Evolutionary conservation across 768 basidiomycete species (phyloP), one percentile per base, ranked within the genome.

Genomic region (Tulasnella sp.): DNA sequence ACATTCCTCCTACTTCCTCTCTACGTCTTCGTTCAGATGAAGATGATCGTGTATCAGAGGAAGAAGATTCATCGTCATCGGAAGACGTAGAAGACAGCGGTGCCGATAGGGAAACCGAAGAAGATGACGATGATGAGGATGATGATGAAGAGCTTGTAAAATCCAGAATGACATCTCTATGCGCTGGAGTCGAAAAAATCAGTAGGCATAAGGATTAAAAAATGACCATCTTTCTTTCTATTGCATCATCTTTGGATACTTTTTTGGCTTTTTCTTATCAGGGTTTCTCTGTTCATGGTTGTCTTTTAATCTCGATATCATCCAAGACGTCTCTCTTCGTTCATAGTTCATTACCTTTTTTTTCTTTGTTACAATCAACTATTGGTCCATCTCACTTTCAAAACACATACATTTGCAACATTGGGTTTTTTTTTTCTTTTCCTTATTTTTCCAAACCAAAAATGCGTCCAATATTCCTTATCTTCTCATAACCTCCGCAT

Each of bases 151-250:
- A 56, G 2, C 53, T 54, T 27, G 53, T 53, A 15, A 53, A 55
- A 34, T 1, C 16, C 16, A 28, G 54, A 15, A 55, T 33, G 33
- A 56, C 54, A 2, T 47, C 54, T 9, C 32, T 29, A 10, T 56
- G 54, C 35, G 54, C 54, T 35, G 54, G 54, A 27, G 54, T 56
- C 15, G 54, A 56, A 29, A 56, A 56, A 39, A 56, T 56, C 40
- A 54, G 39, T 29, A 43, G 54, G 37, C 54, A 56, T 27, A 54
- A 48, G 29, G 54, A 56, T 13, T 45, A 53, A 27, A 19, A 12
- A 25, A 20, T 19, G 22, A 25, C 6, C 16, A 16, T 32, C 7
- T 16, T 45, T 16, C 44, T 24, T 5, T 25, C 39, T n/a, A 5
- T 40, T 40, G 19, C 19, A 20, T 40, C 39, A n/a, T 16, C 39